phyloP scores from a whole-genome alignment of 306 rosid species.

The Hylodesmum podocarpum region DNA sequence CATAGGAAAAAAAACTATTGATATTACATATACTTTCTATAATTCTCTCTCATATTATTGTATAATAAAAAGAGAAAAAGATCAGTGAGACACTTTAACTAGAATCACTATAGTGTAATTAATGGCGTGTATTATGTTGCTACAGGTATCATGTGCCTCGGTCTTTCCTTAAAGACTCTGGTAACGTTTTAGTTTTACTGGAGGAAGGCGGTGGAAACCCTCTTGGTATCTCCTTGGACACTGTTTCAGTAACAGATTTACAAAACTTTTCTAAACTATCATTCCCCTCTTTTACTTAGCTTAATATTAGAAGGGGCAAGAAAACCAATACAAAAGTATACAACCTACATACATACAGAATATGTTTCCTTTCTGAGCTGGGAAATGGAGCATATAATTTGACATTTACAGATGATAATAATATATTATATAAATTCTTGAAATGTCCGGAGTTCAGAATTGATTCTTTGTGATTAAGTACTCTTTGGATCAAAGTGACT shows the following conservation, averaged over 20 bases:
- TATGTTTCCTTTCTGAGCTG: neutral
- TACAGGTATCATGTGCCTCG: slow-evolving; percentile 69
- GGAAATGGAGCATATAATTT: slow-evolving; percentile 24
- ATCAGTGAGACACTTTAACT: neutral
- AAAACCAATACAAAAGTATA: neutral
- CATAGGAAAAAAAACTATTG: no score
- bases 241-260: slow-evolving; percentile 37
- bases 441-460: no score
- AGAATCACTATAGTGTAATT: neutral
- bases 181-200: slow-evolving; percentile 50
- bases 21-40: neutral
- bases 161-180: slow-evolving; percentile 45
- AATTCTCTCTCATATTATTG: neutral
- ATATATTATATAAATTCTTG: neutral
- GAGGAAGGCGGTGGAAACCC: slow-evolving; percentile 81
- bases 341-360: slow-evolving; percentile 4
- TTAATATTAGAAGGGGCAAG: neutral
- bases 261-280: slow-evolving; percentile 15
- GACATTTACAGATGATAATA: neutral
- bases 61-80: neutral
- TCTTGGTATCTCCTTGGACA: slow-evolving; percentile 47
- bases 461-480: no score
- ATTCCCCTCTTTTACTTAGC: slow-evolving; percentile 27
- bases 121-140: neutral
- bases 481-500: no score